Percentiles rank a stretch among this genome's conserved stretches.
phyloP scores from a whole-genome alignment of 1,284 basidiomycete species.

The Microbotryomycetes sp. region DNA sequence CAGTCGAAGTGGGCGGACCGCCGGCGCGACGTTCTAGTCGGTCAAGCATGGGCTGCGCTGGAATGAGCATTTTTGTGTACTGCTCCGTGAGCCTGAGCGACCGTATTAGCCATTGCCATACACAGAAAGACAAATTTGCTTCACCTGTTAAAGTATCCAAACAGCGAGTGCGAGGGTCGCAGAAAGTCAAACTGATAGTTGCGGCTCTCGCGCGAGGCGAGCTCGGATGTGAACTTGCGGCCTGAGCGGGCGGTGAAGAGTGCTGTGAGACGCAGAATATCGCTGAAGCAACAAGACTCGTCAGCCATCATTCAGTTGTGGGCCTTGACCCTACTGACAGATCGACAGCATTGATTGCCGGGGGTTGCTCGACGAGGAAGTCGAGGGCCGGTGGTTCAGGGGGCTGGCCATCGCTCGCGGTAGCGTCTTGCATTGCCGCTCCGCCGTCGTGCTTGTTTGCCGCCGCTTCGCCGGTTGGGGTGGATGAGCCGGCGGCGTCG shows the following conservation, averaged over 20 bases:
- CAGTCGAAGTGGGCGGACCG: constrained; percentile 39
- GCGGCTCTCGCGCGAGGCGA: constrained; percentile 80
- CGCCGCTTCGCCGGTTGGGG: too few relatives aligned
- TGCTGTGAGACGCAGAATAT: constrained; percentile 63
- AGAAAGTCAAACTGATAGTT: constrained; percentile 99
- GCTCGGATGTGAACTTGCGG: constrained; percentile 70
- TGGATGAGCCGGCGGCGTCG: constrained; percentile 32
- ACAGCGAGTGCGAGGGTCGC: constrained; percentile 88
- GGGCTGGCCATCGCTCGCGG: constrained; percentile 40
- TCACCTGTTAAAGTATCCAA: constrained; percentile 83
- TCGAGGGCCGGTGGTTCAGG: constrained; percentile 65
- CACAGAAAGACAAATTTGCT: neutral
- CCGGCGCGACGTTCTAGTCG: constrained; percentile 47
- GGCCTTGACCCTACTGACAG: constrained; percentile 53
- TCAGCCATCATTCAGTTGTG: neutral
- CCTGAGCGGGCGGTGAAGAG: constrained; percentile 91
- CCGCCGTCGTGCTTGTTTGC: too few relatives aligned
- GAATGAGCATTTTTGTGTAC: constrained; percentile 84
- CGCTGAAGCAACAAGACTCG: constrained; percentile 28
- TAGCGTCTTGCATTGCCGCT: neutral
- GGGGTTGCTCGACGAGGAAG: constrained; percentile 74
- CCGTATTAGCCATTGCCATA: neutral
- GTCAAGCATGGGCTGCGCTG: constrained; percentile 65
- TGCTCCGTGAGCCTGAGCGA: constrained; percentile 71
- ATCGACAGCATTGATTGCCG: constrained; percentile 82